phyloP scores from a whole-genome alignment of 148 eudicot genomes.

The Rhododendron mucronatum region DNA sequence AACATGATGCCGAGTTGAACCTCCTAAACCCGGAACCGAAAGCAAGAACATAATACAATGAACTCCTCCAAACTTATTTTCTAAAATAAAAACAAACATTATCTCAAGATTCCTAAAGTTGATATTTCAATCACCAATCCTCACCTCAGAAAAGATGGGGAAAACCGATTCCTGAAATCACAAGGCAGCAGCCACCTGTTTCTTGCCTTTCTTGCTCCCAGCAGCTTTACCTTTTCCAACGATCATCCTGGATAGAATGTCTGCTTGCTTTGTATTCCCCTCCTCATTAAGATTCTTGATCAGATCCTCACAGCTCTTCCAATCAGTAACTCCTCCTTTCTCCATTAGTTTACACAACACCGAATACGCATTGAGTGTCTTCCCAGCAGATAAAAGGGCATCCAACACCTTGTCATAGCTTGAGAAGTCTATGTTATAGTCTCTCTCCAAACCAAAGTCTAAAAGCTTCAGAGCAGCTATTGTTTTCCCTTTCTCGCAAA shows the following conservation, averaged over 20 bases:
- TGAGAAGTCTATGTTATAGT: conserved; percentile 46
- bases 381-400: conserved; percentile 71
- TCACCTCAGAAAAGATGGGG: conserved; percentile 11
- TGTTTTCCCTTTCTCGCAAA: conserved; percentile 77
- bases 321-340: conserved; percentile 65
- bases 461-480: conserved; percentile 78
- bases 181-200: conserved; percentile 31
- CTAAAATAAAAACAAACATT: neutral
- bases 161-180: conserved; percentile 16
- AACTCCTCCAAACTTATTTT: conserved; percentile 3
- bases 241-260: conserved; percentile 68
- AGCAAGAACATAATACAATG: neutral
- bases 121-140: neutral
- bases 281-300: conserved; percentile 69
- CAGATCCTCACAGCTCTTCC: conserved; percentile 50
- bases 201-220: conserved; percentile 57
- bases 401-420: conserved; percentile 87
- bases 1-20: neutral
- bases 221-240: conserved; percentile 37
- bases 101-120: neutral
- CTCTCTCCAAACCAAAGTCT: conserved; percentile 81
- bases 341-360: conserved; percentile 71
- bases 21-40: neutral
- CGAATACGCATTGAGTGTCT: conserved; percentile 90
- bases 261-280: conserved; percentile 92